Base-by-base conservation (phyloP, 176 grass and related monocot species). In the Musa itinerans region DNA sequence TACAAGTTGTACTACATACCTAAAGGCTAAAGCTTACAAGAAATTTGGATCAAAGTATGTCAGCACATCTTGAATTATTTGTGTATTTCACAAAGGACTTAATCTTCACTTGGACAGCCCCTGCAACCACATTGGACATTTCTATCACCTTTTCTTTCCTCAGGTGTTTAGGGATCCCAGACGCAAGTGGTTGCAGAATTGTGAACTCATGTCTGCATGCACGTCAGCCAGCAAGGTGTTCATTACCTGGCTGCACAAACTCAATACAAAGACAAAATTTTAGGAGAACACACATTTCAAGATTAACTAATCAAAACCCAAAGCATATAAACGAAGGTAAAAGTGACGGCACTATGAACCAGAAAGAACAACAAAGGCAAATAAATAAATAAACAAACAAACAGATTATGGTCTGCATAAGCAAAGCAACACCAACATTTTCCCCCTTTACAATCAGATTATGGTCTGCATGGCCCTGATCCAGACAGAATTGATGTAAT, bases 371-470 rank as follows among this genome's bases (percentile, higher is more conserved):
- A 61, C 13, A 61, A n/a, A 19, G 56, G n/a, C 16, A 59, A n/a
- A 5, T 29, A 9, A 24, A 11, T 27, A 34, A 25, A 68, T 43
- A 22, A 8, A 65, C 9, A 22, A 8, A 65, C 9, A 16, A 34
- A 67, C 13, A 29, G 8, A 13, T 2, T 34, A 21, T 21, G 19
- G 16, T 43, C 34, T 43, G 43, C 50, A 70, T 20, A 15, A 9
- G 17, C 17, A 73, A 61, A 25, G 2, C 17, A 19, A 65, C 1
- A 29, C 49, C 17, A 82, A 87, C 86, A 84, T 92, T 98, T 81
- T 98, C 93, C 90, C 94, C 93, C 72, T 98, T 98, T 83, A 88
- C 94, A 71, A 98, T 98, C 67, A 98, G 72, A 90, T 89, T 93
- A 72, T 63, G 67, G 76, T 98, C 94, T 6, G 86, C 90, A 84